Conservation (phyloP, 2,329 filamentous ascomycete genomes). For the Sporothrix inflata region DNA sequence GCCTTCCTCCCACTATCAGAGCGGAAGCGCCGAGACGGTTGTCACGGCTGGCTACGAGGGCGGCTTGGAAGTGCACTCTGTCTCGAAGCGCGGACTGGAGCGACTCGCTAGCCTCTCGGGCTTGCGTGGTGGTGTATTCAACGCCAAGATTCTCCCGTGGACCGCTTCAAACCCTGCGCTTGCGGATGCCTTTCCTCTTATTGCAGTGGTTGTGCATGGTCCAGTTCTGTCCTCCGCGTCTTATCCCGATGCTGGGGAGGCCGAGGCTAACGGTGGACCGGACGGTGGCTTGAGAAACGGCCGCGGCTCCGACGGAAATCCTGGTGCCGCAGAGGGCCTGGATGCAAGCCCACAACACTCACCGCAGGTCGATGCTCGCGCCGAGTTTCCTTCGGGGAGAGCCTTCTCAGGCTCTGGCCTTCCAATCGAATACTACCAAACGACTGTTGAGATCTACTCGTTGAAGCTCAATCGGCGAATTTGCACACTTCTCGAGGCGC, state of each 20-base stretch:
- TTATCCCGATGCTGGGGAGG: not conserved
- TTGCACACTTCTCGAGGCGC: conserved; percentile 72
- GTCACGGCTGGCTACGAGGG: conserved; percentile 80
- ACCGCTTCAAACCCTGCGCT: conserved; percentile 55
- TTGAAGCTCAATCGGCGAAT: conserved; percentile 73
- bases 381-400: conserved; percentile 29
- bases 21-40: conserved; percentile 60
- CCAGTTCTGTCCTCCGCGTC: conserved; percentile 58
- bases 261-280: not conserved
- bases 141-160: conserved; percentile 82
- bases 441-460: conserved; percentile 86
- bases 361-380: conserved; percentile 30
- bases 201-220: conserved; percentile 81
- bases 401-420: conserved; percentile 31
- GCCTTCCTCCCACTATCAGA: conserved; percentile 44
- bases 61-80: conserved; percentile 72
- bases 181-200: conserved; percentile 66
- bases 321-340: not conserved
- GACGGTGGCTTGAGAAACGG: conserved; percentile 35
- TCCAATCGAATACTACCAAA: conserved; percentile 71
- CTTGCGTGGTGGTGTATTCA: conserved; percentile 75
- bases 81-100: conserved; percentile 73
- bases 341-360: conserved; percentile 14
- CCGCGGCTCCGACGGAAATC: not conserved
- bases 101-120: conserved; percentile 72